Conservation (phyloP, 2,329 filamentous ascomycete genomes). For the Colletotrichum cordylinicola region DNA sequence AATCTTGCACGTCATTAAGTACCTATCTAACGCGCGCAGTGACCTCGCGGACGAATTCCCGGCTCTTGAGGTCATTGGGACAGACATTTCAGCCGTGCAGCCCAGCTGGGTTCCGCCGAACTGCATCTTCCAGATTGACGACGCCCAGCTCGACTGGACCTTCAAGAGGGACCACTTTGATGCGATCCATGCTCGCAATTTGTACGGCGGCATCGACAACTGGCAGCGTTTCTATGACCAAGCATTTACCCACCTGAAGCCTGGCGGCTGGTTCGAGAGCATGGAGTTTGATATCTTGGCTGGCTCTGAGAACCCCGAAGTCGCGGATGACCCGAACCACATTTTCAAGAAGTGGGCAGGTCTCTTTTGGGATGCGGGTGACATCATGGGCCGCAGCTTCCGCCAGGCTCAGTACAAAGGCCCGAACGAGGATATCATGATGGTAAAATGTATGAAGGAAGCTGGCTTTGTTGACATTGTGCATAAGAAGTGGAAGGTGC, state of each 20-base stretch:
- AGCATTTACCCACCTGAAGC: slow-evolving; percentile 53
- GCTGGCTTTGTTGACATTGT: slow-evolving; percentile 28
- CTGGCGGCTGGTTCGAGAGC: slow-evolving; percentile 37
- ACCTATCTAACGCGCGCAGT: too few species aligned
- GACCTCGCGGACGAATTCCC: slow-evolving; percentile 50
- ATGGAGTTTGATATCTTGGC: slow-evolving; percentile 30
- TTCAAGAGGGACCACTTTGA: slow-evolving; percentile 48
- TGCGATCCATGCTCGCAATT: slow-evolving; percentile 64
- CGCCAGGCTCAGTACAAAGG: slow-evolving; percentile 24
- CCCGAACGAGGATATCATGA: slow-evolving; percentile 19
- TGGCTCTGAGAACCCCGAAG: neutral
- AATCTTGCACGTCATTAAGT: too few species aligned
- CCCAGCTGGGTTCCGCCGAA: slow-evolving; percentile 43
- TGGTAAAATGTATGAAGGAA: neutral
- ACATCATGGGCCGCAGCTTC: slow-evolving; percentile 34
- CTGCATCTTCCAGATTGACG: slow-evolving; percentile 41
- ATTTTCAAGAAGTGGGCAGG: slow-evolving; percentile 29
- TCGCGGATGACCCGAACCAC: neutral
- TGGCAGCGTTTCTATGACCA: slow-evolving; percentile 61
- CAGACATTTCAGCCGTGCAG: slow-evolving; percentile 62
- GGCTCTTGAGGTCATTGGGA: slow-evolving; percentile 49
- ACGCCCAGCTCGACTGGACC: slow-evolving; percentile 48
- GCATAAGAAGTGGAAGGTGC: slow-evolving; percentile 20
- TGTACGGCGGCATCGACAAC: slow-evolving; percentile 62
- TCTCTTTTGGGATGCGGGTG: slow-evolving; percentile 31